phyloP scores from a whole-genome alignment of 495 filamentous ascomycete species.

The Podospora comata region DNA sequence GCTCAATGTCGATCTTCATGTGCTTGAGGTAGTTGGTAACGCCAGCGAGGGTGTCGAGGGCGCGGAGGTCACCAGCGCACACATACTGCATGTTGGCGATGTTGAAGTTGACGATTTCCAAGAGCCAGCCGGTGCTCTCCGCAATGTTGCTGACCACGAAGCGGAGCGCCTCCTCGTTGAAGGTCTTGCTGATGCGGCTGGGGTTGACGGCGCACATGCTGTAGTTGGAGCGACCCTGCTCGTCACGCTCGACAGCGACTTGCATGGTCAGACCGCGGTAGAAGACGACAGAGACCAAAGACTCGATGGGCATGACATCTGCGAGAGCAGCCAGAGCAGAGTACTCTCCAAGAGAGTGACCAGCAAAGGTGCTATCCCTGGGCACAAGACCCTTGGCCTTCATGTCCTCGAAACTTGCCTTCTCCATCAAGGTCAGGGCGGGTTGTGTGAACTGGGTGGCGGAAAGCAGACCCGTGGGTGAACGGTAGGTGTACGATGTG shows the following conservation, averaged over 20 bases:
- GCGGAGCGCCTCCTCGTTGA: conserved; percentile 93
- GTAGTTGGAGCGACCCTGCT: conserved; percentile 89
- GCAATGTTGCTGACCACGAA: conserved; percentile 92
- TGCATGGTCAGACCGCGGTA: conserved; percentile 99
- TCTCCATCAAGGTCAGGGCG: conserved; percentile 97
- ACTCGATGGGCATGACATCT: conserved; percentile 99
- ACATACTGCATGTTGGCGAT: conserved; percentile 99
- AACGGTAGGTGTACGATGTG: conserved; percentile 93
- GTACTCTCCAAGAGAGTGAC: conserved; percentile 97
- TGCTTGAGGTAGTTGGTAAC: conserved; percentile 92
- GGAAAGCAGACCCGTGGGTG: conserved; percentile 90
- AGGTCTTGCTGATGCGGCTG: conserved; percentile 92
- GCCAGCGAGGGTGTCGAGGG: conserved; percentile 88
- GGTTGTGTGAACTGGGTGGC: conserved; percentile 99
- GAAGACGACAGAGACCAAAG: conserved; percentile 96
- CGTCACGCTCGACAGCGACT: conserved; percentile 96
- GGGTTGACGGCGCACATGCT: conserved; percentile 99
- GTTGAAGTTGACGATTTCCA: conserved; percentile 99
- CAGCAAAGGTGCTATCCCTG: conserved; percentile 92
- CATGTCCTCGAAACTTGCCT: conserved; percentile 99
- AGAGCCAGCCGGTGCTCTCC: conserved; percentile 86
- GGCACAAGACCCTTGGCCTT: conserved; percentile 93
- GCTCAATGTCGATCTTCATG: conserved; percentile 93
- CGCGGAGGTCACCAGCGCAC: conserved; percentile 92
- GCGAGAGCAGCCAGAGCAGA: conserved; percentile 93